A percentile compares a stretch with the other conserved stretches of the same genome.
Evolutionary conservation across 257 asterid genomes (phyloP).

Genomic region (Penstemon newberryi): DNA sequence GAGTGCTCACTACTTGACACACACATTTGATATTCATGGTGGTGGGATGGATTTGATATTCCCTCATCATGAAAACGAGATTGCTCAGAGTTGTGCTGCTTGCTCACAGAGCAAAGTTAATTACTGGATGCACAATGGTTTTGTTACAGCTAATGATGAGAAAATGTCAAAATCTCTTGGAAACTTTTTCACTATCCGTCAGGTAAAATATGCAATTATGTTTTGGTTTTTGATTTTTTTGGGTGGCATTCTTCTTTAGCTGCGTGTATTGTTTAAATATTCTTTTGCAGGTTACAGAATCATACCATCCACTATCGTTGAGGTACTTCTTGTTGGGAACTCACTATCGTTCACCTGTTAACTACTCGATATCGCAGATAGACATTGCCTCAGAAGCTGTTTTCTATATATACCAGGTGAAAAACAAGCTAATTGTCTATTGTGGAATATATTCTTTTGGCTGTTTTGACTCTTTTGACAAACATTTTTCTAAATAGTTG

Average conservation of each 20-base stretch:
- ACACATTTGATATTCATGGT: conserved; percentile 82
- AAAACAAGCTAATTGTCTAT: background rate
- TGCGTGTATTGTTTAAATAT: background rate
- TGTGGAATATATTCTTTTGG: background rate
- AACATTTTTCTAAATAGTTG: background rate
- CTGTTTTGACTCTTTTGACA: background rate
- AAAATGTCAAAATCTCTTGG: conserved; percentile 88
- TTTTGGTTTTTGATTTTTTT: background rate
- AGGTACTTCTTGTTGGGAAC: conserved; percentile 80
- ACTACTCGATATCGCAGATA: conserved; percentile 64
- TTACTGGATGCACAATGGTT: conserved; percentile 21
- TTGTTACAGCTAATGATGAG: conserved; percentile 73
- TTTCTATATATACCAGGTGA: conserved; percentile 78
- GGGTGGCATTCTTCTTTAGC: background rate
- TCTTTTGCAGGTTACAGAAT: conserved; percentile 57
- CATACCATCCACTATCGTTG: conserved; percentile 87
- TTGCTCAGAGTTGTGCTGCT: conserved; percentile 92
- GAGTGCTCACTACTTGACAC: conserved; percentile 85
- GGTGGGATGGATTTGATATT: conserved; percentile 93
- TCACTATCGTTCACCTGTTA: conserved; percentile 86
- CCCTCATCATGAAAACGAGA: conserved; percentile 91
- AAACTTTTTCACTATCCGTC: conserved; percentile 83
- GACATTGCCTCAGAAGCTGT: conserved; percentile 77
- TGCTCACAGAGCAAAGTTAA: conserved; percentile 72
- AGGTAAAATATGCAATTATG: conserved; percentile 45